phyloP scores from a whole-genome alignment of 2,329 filamentous ascomycete genomes.

The Colletotrichum filicis region DNA sequence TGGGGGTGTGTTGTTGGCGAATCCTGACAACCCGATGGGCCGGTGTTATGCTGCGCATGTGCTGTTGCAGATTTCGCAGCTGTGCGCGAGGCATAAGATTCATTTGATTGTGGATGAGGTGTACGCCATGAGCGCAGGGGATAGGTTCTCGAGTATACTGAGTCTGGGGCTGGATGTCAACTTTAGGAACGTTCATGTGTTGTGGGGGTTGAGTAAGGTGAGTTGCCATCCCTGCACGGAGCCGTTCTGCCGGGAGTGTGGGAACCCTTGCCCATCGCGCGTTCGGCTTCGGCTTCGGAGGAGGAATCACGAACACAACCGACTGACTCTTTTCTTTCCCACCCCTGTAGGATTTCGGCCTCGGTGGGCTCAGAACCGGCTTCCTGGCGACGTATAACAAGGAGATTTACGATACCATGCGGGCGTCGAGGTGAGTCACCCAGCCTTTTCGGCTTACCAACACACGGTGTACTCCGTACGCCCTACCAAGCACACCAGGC shows the following conservation, averaged over 20 bases:
- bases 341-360: slow-evolving; percentile 11
- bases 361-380: neutral
- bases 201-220: slow-evolving; percentile 24
- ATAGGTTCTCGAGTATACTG: slow-evolving; percentile 13
- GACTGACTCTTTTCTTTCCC: neutral
- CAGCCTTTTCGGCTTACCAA: neutral
- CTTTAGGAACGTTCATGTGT: slow-evolving; percentile 14
- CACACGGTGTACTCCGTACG: neutral
- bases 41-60: slow-evolving; percentile 17
- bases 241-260: neutral
- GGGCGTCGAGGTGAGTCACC: slow-evolving; percentile 1
- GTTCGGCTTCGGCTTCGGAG: neutral
- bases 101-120: slow-evolving; percentile 22
- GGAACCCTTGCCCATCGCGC: neutral
- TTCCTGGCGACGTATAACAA: slow-evolving; percentile 23
- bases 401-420: neutral
- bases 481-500: neutral
- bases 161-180: slow-evolving; percentile 13
- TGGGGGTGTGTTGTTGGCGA: neutral
- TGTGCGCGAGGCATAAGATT: slow-evolving; percentile 11
- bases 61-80: slow-evolving; percentile 7
- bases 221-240: neutral
- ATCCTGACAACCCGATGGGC: slow-evolving; percentile 16
- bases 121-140: slow-evolving; percentile 7
- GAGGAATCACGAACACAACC: neutral